Percentiles rank a stretch among this genome's conserved stretches.
These are phyloP conservation scores for Cerrena zonata DNA, from an alignment of 1,284 basidiomycete genomes.

Conservation along the genomic window DNA sequence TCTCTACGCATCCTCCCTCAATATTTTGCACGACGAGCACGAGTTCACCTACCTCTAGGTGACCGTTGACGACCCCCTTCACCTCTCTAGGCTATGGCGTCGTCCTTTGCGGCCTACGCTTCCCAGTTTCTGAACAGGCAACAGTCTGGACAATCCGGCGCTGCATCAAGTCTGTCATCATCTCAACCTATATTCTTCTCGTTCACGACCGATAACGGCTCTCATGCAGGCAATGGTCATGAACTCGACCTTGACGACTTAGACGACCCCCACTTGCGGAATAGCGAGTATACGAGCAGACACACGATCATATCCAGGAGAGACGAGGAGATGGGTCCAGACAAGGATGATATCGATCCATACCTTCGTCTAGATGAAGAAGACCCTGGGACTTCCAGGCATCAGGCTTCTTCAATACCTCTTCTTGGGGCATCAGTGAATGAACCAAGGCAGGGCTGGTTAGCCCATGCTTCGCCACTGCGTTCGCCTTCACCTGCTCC, in stretches of 20 bases:
- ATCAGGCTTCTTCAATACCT: constrained; percentile 45
- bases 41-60: not conserved
- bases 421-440: constrained; percentile 37
- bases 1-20: not conserved
- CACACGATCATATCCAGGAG: constrained; percentile 23
- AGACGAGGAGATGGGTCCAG: constrained; percentile 20
- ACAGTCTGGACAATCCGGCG: constrained; percentile 27
- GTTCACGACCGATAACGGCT: constrained; percentile 68
- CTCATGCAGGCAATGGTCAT: constrained; percentile 43
- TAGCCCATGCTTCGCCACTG: constrained; percentile 57
- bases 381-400: constrained; percentile 35
- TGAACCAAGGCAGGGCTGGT: constrained; percentile 55
- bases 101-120: constrained; percentile 63
- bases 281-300: constrained; percentile 22
- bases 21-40: not conserved
- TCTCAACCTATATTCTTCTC: constrained; percentile 78
- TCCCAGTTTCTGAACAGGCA: constrained; percentile 59
- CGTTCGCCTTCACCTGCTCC: constrained; percentile 43
- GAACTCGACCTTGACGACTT: constrained; percentile 59
- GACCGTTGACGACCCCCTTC: not conserved
- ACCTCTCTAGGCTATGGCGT: constrained; percentile 34
- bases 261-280: constrained; percentile 65
- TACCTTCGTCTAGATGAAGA: constrained; percentile 66
- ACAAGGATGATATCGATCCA: constrained; percentile 62
- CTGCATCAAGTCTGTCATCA: constrained; percentile 42